These are phyloP conservation scores for Trichoderma orchidacearum DNA, from an alignment of 495 filamentous ascomycete species.

Conservation along the genomic window DNA sequence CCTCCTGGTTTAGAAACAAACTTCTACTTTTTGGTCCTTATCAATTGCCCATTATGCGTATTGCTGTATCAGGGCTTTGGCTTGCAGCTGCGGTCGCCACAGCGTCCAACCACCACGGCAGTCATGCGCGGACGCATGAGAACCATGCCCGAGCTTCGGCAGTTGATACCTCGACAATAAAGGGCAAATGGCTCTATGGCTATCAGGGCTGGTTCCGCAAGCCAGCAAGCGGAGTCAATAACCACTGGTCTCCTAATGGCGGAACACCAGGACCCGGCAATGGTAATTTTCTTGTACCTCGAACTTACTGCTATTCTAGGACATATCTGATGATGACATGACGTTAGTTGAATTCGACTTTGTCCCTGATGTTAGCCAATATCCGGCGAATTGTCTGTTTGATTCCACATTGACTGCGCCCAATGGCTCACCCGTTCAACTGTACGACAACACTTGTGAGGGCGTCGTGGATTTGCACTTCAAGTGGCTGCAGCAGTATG, in stretches of 20 bases:
- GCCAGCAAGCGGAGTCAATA: conserved; percentile 7
- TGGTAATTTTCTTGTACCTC: conserved; percentile 2
- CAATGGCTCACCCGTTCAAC: conserved; percentile 7
- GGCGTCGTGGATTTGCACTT: conserved; percentile 19
- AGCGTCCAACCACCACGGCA: background rate
- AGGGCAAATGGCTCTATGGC: conserved; percentile 16
- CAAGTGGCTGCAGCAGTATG: conserved; percentile 16
- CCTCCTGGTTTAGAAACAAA: no score
- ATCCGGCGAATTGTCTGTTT: conserved; percentile 18
- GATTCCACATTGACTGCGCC: conserved; percentile 13
- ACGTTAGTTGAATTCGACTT: conserved; percentile 14
- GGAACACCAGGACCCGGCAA: conserved; percentile 14
- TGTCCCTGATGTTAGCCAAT: conserved; percentile 16
- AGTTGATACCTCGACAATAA: conserved; percentile 14
- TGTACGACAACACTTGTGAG: conserved; percentile 20
- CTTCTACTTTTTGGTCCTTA: no score
- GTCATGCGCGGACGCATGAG: background rate
- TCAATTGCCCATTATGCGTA: no score
- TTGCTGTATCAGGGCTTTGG: background rate
- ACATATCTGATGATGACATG: background rate
- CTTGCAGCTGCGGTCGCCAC: background rate
- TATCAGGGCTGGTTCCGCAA: conserved; percentile 20
- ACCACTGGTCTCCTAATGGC: conserved; percentile 4
- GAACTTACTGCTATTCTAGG: no score
- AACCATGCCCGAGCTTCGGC: conserved; percentile 1